These are phyloP conservation scores for Coemansia sp. DNA, from an alignment of 192 early-diverging fungal genomes.

Conservation along the genomic window DNA sequence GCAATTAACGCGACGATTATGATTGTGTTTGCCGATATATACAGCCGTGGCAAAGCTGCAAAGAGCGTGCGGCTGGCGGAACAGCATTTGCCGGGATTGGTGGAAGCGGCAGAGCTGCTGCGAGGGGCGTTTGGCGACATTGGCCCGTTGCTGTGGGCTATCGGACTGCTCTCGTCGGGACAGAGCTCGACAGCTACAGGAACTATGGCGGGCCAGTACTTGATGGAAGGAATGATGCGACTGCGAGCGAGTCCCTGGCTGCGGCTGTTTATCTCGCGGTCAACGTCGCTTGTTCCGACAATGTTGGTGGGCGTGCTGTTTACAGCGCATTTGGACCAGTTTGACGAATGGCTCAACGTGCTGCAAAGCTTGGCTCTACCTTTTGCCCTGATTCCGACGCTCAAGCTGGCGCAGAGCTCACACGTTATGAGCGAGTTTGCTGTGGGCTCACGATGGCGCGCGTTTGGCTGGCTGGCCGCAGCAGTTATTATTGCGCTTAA, in stretches of 20 bases:
- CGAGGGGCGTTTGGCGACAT: constrained; percentile 59
- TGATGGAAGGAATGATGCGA: constrained; percentile 81
- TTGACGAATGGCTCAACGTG: constrained; percentile 70
- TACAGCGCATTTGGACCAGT: constrained; percentile 59
- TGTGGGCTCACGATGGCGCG: constrained; percentile 19
- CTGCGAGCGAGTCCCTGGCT: constrained; percentile 63
- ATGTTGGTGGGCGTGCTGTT: constrained; percentile 65
- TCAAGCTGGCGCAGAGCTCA: constrained; percentile 60
- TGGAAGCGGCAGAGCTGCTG: constrained; percentile 63
- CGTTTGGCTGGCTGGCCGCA: constrained; percentile 54
- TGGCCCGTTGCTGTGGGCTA: constrained; percentile 75
- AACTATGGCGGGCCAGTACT: constrained; percentile 87
- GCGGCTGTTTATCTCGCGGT: constrained; percentile 61
- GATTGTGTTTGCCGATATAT: constrained; percentile 62
- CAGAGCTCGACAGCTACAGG: constrained; percentile 87
- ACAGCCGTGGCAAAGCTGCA: constrained; percentile 15
- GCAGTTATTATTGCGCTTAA: constrained; percentile 60
- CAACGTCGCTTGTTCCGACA: constrained; percentile 64
- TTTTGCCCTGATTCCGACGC: constrained; percentile 62
- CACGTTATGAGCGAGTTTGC: constrained; percentile 58
- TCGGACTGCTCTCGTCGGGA: constrained; percentile 77
- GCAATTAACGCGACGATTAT: constrained; percentile 69
- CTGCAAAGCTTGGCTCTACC: constrained; percentile 69
- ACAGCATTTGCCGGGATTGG: constrained; percentile 58
- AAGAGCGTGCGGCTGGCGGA: constrained; percentile 1